Evolutionary conservation across 2,329 filamentous ascomycete species (phyloP).

Genomic region (Lachnellula occidentalis): DNA sequence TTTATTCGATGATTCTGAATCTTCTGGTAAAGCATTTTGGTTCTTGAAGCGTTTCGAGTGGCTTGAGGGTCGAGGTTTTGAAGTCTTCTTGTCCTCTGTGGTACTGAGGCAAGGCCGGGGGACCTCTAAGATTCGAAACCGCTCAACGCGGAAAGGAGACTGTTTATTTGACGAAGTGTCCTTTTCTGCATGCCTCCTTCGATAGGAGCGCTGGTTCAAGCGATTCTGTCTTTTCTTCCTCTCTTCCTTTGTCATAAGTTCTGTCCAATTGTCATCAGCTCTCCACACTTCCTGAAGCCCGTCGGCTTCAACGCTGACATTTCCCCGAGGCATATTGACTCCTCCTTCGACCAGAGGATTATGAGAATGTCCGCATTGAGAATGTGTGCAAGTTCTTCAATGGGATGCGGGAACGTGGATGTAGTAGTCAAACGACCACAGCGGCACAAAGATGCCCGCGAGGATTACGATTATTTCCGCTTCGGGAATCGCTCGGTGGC

Average conservation of each 20-base stretch:
- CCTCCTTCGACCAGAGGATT: background rate
- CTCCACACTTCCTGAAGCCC: slow-evolving; percentile 3
- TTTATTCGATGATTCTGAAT: background rate
- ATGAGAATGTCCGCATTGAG: slow-evolving; percentile 4
- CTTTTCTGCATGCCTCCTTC: slow-evolving; percentile 11
- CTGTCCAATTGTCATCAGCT: slow-evolving; percentile 54
- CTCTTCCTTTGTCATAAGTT: slow-evolving; percentile 60
- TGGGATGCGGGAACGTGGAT: background rate
- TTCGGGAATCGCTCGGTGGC: background rate
- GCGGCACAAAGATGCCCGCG: background rate
- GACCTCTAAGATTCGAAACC: slow-evolving; percentile 12
- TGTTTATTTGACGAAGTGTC: background rate
- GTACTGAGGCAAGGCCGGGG: background rate
- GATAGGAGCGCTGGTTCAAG: slow-evolving; percentile 54
- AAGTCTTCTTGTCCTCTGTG: background rate
- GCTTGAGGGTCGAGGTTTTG: background rate
- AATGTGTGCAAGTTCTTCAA: background rate
- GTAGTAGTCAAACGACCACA: background rate
- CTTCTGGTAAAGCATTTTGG: background rate
- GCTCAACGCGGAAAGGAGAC: slow-evolving; percentile 12
- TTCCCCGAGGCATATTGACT: background rate
- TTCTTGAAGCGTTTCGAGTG: background rate
- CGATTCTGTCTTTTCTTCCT: slow-evolving; percentile 68
- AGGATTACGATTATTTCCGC: background rate
- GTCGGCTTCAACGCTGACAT: background rate